Evolutionary conservation across 163 green algal species (phyloP), one percentile per base, ranked within the genome.

Genomic region (Botryococcus braunii): DNA sequence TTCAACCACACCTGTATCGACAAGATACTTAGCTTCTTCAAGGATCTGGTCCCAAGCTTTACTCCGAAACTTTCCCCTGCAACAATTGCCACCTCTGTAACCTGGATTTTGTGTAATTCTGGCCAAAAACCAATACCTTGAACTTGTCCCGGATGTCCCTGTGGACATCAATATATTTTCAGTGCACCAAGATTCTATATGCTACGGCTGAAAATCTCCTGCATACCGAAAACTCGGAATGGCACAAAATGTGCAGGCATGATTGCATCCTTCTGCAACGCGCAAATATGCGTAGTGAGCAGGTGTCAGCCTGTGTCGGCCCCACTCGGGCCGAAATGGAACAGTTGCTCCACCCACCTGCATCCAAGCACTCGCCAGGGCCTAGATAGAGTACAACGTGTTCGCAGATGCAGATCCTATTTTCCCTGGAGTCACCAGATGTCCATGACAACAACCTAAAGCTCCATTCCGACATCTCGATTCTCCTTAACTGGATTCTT

Each of bases 251-350:
- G 67, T 93, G 81, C 91, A 97, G 32, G 83, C 81, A 74, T 96
- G 91, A 77, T 91, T 87, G 84, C 91, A 97, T 9, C 91, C 91
- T 74, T 97, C 91, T 4, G 89, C 89, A 38, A 97, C 89, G 5
- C 90, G 78, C 64, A 97, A 77, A 73, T 97, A 97, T 5, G 89
- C 89, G 13, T 77, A 88, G 80, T 97, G 91, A 4, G 46, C 55
- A 0, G 89, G 86, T 1, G 87, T 95, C 11, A 97, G 77, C 4
- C 89, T 79, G 65, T 82, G 62, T 21, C 86, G 76, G 39, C 90
- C 76, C 66, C 48, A 49, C 74, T 97, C 91, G 27, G 77, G 70
- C 0, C 89, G 72, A 76, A 97, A 97, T 3, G 86, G 81, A 38
- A 95, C 82, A 2, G 88, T 92, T 31, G 89, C 79, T 5, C 77